These are phyloP conservation scores for Metschnikowia reukaufii DNA, from an alignment of 805 yeast genomes.

Conservation along the genomic window DNA sequence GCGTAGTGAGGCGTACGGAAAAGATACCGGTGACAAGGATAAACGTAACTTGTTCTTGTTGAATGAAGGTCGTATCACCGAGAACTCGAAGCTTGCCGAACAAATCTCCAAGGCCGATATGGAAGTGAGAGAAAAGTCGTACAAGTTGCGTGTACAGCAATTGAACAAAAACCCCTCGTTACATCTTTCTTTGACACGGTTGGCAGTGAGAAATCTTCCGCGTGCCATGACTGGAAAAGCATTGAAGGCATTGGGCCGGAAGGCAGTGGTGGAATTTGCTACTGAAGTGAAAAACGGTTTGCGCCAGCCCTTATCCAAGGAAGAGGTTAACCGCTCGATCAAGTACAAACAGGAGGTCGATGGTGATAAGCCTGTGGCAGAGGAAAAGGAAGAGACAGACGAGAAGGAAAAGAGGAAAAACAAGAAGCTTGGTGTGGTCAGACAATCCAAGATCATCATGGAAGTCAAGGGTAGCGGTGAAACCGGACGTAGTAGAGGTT, in stretches of 20 bases:
- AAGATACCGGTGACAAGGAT: slow-evolving; percentile 76
- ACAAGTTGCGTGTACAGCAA: slow-evolving; percentile 82
- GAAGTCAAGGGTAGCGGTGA: slow-evolving; percentile 90
- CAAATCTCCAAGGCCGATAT: slow-evolving; percentile 68
- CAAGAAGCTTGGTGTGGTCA: slow-evolving; percentile 85
- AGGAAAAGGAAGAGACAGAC: slow-evolving; percentile 55
- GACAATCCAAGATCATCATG: slow-evolving; percentile 88
- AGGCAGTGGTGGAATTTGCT: slow-evolving; percentile 93
- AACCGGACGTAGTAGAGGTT: slow-evolving; percentile 91
- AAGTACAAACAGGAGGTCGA: slow-evolving; percentile 54
- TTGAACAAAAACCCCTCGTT: slow-evolving; percentile 86
- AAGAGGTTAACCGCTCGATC: slow-evolving; percentile 79
- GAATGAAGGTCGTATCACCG: slow-evolving; percentile 90
- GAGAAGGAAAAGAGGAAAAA: slow-evolving; percentile 56
- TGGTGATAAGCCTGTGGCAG: slow-evolving; percentile 31
- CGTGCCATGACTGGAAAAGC: slow-evolving; percentile 88
- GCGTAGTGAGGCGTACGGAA: slow-evolving; percentile 76
- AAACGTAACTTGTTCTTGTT: slow-evolving; percentile 80
- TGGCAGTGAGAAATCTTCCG: slow-evolving; percentile 92
- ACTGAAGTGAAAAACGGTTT: slow-evolving; percentile 72
- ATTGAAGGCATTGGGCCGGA: slow-evolving; percentile 87
- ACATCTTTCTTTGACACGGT: slow-evolving; percentile 90
- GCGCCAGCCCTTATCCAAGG: slow-evolving; percentile 86
- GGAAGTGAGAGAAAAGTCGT: slow-evolving; percentile 86
- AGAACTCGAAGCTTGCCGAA: slow-evolving; percentile 75